These are phyloP conservation scores for Myriosclerotinia duriaeana DNA, from an alignment of 2,329 filamentous ascomycete genomes.

Conservation along the genomic window DNA sequence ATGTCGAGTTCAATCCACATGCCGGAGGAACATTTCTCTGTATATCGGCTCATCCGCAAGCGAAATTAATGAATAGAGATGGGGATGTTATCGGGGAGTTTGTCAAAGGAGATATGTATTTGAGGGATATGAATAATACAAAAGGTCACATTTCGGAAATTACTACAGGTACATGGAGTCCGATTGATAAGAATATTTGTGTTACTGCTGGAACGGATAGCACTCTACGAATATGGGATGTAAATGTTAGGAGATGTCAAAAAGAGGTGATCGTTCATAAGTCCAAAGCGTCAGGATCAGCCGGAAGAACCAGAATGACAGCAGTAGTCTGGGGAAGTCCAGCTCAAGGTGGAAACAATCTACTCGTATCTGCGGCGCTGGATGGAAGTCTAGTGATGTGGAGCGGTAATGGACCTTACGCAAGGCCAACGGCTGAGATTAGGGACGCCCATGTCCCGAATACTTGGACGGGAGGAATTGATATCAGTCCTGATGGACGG, in stretches of 20 bases:
- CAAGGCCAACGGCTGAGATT: slow-evolving; percentile 78
- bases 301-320: slow-evolving; percentile 91
- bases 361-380: slow-evolving; percentile 78
- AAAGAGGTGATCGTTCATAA: slow-evolving; percentile 96
- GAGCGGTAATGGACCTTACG: slow-evolving; percentile 82
- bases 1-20: slow-evolving; percentile 80
- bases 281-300: slow-evolving; percentile 81
- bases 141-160: slow-evolving; percentile 95
- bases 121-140: slow-evolving; percentile 95
- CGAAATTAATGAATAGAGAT: slow-evolving; percentile 85
- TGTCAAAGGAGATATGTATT: slow-evolving; percentile 96
- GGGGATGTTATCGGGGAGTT: slow-evolving; percentile 85
- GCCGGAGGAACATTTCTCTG: slow-evolving; percentile 81
- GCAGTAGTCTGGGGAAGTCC: slow-evolving; percentile 82
- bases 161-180: slow-evolving; percentile 87
- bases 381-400: slow-evolving; percentile 94
- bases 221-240: slow-evolving; percentile 93
- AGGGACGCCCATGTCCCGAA: slow-evolving; percentile 76
- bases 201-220: slow-evolving; percentile 93
- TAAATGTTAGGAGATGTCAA: slow-evolving; percentile 85
- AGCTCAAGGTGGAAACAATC: slow-evolving; percentile 71
- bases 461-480: slow-evolving; percentile 90
- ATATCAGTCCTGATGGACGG: slow-evolving; percentile 86
- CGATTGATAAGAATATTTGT: slow-evolving; percentile 77
- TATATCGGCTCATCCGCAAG: slow-evolving; percentile 83